A percentile compares a stretch with the other conserved stretches of the same genome.
These are phyloP conservation scores for Celoporthe dispersa DNA, from an alignment of 2,329 filamentous ascomycete genomes.

Conservation along the genomic window DNA sequence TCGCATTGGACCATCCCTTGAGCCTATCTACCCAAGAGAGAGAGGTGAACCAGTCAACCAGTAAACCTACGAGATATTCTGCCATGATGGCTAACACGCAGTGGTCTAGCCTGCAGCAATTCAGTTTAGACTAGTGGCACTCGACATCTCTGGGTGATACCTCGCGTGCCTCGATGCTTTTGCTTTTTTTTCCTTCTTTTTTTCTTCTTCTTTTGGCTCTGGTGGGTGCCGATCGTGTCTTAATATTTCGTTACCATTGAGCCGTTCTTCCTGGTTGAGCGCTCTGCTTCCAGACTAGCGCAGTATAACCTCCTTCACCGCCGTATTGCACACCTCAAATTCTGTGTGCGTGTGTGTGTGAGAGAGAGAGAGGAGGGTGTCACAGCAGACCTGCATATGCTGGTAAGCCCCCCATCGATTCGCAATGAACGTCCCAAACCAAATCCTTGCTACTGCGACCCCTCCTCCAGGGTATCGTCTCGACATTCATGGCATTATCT, in stretches of 20 bases:
- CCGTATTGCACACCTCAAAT: not conserved
- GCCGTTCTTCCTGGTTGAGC: not conserved
- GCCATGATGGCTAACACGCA: not conserved
- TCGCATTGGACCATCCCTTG: not conserved
- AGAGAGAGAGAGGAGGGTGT: not conserved
- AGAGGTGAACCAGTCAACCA: not conserved
- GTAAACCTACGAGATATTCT: not conserved
- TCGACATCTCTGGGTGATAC: not conserved
- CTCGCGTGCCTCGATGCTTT: not conserved
- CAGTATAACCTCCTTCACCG: conserved; percentile 1
- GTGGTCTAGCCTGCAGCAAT: not conserved
- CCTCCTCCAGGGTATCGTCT: not conserved
- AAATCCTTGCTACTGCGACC: not conserved
- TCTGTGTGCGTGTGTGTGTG: not conserved
- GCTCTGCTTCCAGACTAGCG: conserved; percentile 3
- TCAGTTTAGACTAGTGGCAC: not conserved
- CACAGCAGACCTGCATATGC: conserved; percentile 1
- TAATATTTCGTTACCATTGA: not conserved
- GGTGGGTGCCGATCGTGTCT: not conserved
- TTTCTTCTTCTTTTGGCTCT: not conserved
- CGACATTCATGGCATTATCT: not conserved
- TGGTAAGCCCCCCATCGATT: conserved; percentile 6
- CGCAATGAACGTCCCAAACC: not conserved
- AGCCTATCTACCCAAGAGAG: not conserved
- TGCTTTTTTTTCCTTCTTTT: no score